Base-by-base conservation (phyloP, 768 basidiomycete species). In the Lyophyllum decastes region DNA sequence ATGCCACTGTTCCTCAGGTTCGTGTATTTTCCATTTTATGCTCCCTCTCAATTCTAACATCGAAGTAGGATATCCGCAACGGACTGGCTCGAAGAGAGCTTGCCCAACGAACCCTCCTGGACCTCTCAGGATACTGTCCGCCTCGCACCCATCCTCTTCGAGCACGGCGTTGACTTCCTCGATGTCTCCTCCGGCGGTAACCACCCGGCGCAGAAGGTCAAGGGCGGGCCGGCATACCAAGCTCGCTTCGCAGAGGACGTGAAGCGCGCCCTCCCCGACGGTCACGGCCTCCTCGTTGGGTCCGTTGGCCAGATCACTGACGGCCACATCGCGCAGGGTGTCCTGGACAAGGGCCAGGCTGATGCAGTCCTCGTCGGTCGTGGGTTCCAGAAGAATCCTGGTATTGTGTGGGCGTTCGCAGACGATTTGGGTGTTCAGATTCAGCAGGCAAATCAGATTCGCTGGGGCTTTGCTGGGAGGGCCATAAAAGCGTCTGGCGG, bases 1-100 rank as follows among this genome's bases (percentile, higher is more conserved):
- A 85, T 84, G 77, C 90, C 93, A 0, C 72, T 94, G 17, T 91
- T 93, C 72, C 75, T 88, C 54, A 79, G 92, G 85, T 85, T 61
- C 25, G 74, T 61, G 2, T 34, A 2, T 47, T 24, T 33, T 30
- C 4, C 2, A 46, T 24, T 27, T 30, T 6, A 2, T n/a, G 21
- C 10, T 30, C 35, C 14, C 12, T 54, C n/a, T 73, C 24, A 14
- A 58, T 46, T 19, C 19, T 14, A 25, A 34, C 12, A 16, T 26
- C 19, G 16, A 35, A 11, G 4, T 44, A 85, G 86, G 21, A 71
- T 93, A 22, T 88, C 86, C 41, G 92, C 84, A 1, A 87, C 84
- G 0, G 92, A 93, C 57, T 90, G 90, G 86, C 72, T 89, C 8
- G 85, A 86, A 61, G 77, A 82, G 55, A 73, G 76, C 4, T 70